A percentile compares a stretch with the other conserved stretches of the same genome.
Evolutionary conservation across 2,329 filamentous ascomycete species (phyloP).

Genomic region (Rhinocladiella similis): DNA sequence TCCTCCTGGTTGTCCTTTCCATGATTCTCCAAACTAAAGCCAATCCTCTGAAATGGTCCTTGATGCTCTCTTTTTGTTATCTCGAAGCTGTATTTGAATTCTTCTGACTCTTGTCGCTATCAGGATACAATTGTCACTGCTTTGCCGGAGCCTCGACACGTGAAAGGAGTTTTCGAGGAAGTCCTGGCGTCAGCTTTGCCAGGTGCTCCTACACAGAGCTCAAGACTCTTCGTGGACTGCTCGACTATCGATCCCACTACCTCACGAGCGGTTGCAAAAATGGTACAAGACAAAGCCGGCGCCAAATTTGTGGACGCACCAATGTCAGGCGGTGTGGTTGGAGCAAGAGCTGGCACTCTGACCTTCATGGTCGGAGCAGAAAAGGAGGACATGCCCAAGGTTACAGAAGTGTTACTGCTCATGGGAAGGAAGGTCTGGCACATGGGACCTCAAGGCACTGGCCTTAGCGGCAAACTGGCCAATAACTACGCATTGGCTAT

Average conservation of each 20-base stretch:
- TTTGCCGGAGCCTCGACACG: conserved; percentile 84
- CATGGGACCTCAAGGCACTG: conserved; percentile 79
- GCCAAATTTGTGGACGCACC: conserved; percentile 87
- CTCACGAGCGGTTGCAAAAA: conserved; percentile 73
- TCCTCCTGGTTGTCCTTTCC: conserved; percentile 51
- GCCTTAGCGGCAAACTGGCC: conserved; percentile 87
- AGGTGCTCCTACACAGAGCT: conserved; percentile 48
- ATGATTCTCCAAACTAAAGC: conserved; percentile 67
- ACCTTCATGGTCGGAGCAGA: conserved; percentile 93
- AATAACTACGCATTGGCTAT: conserved; percentile 97
- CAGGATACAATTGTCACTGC: conserved; percentile 87
- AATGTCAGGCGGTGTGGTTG: conserved; percentile 95
- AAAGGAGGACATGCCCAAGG: conserved; percentile 58
- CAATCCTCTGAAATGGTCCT: conserved; percentile 67
- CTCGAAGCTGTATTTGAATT: conserved; percentile 1
- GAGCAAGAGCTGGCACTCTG: conserved; percentile 79
- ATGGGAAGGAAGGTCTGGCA: conserved; percentile 90
- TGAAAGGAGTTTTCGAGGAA: conserved; percentile 75
- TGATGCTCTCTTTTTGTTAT: conserved; percentile 17
- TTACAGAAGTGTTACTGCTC: conserved; percentile 68
- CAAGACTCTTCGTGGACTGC: conserved; percentile 88
- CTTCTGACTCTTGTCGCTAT: too few relatives aligned
- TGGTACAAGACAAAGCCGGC: conserved; percentile 54
- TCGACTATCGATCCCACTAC: conserved; percentile 93
- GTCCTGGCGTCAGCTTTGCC: conserved; percentile 66